These are phyloP conservation scores for Herpomyces periplanetae DNA, from an alignment of 2,329 filamentous ascomycete genomes.

Conservation along the genomic window DNA sequence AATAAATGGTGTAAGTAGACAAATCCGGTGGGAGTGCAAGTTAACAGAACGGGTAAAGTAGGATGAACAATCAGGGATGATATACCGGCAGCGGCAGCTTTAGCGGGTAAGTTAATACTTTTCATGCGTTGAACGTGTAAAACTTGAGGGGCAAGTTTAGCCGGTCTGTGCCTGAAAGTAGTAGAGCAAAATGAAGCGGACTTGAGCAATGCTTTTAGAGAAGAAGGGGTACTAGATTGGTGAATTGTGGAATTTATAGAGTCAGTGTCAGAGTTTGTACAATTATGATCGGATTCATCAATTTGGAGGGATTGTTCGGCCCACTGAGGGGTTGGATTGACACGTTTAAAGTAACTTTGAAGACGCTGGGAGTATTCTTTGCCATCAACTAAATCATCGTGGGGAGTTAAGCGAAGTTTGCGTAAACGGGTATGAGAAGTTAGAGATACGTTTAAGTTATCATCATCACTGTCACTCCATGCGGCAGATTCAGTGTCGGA, in stretches of 20 bases:
- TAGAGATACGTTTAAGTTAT: constrained; percentile 44
- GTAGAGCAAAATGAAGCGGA: constrained; percentile 30
- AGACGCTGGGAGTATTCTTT: constrained; percentile 47
- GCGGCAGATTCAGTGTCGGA: constrained; percentile 15
- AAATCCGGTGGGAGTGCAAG: constrained; percentile 47
- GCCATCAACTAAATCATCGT: constrained; percentile 51
- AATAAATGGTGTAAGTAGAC: constrained; percentile 65
- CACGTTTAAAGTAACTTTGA: constrained; percentile 24
- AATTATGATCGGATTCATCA: background rate
- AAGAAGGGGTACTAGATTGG: constrained; percentile 14
- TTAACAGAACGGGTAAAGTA: constrained; percentile 47
- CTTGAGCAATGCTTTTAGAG: constrained; percentile 15
- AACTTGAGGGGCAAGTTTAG: constrained; percentile 52
- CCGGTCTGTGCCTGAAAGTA: constrained; percentile 32
- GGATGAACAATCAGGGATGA: constrained; percentile 66
- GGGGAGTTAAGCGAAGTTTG: constrained; percentile 40
- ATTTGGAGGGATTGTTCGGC: constrained; percentile 1
- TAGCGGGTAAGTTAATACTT: constrained; percentile 35
- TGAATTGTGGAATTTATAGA: constrained; percentile 9
- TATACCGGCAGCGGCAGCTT: constrained; percentile 16
- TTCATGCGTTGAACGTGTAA: constrained; percentile 63
- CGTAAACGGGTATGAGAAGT: constrained; percentile 31
- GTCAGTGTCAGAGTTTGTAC: constrained; percentile 9
- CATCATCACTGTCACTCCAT: constrained; percentile 91
- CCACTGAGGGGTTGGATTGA: background rate